Evolutionary conservation across 805 yeast genomes (phyloP).

Genomic region (Metschnikowia borealis): DNA sequence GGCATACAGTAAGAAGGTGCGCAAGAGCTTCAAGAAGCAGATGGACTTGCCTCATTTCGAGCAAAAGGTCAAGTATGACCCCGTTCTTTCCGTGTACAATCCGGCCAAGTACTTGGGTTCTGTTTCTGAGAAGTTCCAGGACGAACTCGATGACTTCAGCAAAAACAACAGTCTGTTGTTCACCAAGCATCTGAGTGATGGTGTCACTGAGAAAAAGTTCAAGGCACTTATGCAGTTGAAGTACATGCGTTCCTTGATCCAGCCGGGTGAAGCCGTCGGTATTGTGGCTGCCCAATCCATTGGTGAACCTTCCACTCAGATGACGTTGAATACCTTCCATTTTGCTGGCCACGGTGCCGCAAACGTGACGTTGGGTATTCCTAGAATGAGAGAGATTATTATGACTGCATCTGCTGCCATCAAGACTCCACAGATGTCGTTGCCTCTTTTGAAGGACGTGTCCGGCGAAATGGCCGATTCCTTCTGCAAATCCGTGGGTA

Average conservation of each 20-base stretch:
- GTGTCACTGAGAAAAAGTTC: conserved; percentile 74
- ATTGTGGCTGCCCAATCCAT: conserved; percentile 96
- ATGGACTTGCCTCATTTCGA: conserved; percentile 58
- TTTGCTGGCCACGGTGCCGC: conserved; percentile 99
- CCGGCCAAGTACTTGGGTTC: conserved; percentile 91
- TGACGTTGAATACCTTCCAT: conserved; percentile 96
- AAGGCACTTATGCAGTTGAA: conserved; percentile 96
- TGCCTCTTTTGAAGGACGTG: conserved; percentile 79
- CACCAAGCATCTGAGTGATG: conserved; percentile 47
- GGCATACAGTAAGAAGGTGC: conserved; percentile 74
- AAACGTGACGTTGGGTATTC: conserved; percentile 97
- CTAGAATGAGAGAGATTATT: conserved; percentile 99
- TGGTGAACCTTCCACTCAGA: conserved; percentile 99
- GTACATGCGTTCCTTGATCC: conserved; percentile 90
- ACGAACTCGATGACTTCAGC: conserved; percentile 68
- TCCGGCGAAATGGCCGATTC: conserved; percentile 84
- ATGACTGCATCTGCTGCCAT: conserved; percentile 97
- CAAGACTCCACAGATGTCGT: conserved; percentile 98
- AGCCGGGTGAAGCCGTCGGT: conserved; percentile 98
- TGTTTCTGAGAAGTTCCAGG: conserved; percentile 86
- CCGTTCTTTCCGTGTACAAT: conserved; percentile 77
- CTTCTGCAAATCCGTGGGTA: conserved; percentile 86
- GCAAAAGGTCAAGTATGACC: conserved; percentile 71
- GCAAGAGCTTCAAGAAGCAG: conserved; percentile 67
- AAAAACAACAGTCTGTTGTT: conserved; percentile 53